A percentile compares a stretch with the other conserved stretches of the same genome.
Evolutionary conservation across 2,329 filamentous ascomycete species (phyloP).

Genomic region (Geosmithia morbida): DNA sequence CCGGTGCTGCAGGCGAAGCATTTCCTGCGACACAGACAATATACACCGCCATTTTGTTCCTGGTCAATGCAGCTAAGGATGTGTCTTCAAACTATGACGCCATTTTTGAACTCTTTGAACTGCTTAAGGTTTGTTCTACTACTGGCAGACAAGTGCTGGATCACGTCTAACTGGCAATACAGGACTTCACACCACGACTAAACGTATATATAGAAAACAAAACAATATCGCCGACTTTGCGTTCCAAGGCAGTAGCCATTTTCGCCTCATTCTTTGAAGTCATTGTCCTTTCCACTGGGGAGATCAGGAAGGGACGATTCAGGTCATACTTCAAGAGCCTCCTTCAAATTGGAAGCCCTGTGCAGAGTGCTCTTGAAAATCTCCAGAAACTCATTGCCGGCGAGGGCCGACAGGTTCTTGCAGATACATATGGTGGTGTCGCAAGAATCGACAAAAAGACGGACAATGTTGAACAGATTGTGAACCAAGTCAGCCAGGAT

Average conservation of each 20-base stretch:
- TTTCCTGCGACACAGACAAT: slow-evolving; percentile 25
- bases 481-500: slow-evolving; percentile 18
- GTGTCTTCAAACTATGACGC: slow-evolving; percentile 28
- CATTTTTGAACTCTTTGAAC: slow-evolving; percentile 27
- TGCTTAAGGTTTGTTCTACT: slow-evolving; percentile 15
- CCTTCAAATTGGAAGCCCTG: slow-evolving; percentile 22
- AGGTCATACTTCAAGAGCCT: slow-evolving; percentile 25
- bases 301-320: slow-evolving; percentile 23
- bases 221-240: slow-evolving; percentile 19
- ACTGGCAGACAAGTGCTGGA: neutral
- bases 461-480: slow-evolving; percentile 17
- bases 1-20: slow-evolving; percentile 18
- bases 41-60: slow-evolving; percentile 25
- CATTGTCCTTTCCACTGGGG: slow-evolving; percentile 25
- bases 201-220: slow-evolving; percentile 22
- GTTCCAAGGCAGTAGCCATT: slow-evolving; percentile 24
- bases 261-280: slow-evolving; percentile 28
- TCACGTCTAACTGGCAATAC: slow-evolving; percentile 4
- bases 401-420: slow-evolving; percentile 26
- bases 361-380: slow-evolving; percentile 21
- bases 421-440: slow-evolving; percentile 25
- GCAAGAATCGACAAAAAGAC: slow-evolving; percentile 19
- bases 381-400: slow-evolving; percentile 24
- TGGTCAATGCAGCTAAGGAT: slow-evolving; percentile 27
- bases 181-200: slow-evolving; percentile 27